Conservation (phyloP, 805 yeast species). For the Wickerhamiella slavikovae region DNA sequence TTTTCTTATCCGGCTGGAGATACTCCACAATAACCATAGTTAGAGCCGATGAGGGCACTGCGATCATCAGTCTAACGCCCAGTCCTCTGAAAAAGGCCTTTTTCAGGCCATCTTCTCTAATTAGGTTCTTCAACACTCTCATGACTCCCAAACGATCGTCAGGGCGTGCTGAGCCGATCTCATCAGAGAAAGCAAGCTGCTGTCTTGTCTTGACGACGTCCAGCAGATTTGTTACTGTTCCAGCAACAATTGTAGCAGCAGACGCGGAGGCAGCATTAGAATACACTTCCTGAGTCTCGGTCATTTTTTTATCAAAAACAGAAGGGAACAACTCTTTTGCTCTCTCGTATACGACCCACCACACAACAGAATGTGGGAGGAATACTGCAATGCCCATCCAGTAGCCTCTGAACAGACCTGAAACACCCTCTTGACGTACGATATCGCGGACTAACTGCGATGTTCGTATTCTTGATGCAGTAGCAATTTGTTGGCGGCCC, state of each 20-base stretch:
- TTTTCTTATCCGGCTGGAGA: slow-evolving; percentile 20
- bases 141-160: slow-evolving; percentile 18
- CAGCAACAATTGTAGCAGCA: slow-evolving; percentile 18
- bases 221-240: slow-evolving; percentile 19
- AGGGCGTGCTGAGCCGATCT: slow-evolving; percentile 19
- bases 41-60: slow-evolving; percentile 21
- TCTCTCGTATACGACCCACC: slow-evolving; percentile 22
- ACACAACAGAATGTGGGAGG: slow-evolving; percentile 23
- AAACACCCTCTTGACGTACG: slow-evolving; percentile 42
- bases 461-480: slow-evolving; percentile 4
- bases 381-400: slow-evolving; percentile 25
- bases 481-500: slow-evolving; percentile 23
- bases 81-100: slow-evolving; percentile 20
- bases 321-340: slow-evolving; percentile 2
- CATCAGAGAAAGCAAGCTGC: slow-evolving; percentile 23
- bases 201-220: slow-evolving; percentile 26
- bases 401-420: slow-evolving; percentile 64
- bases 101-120: slow-evolving; percentile 19
- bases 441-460: slow-evolving; percentile 17
- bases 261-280: slow-evolving; percentile 15
- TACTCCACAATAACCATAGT: slow-evolving; percentile 23
- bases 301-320: no score
- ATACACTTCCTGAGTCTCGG: no score
- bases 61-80: slow-evolving; percentile 18
- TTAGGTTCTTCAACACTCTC: slow-evolving; percentile 17